These are phyloP conservation scores for Phytomonas francai DNA, from an alignment of 208 protist genomes.

Conservation along the genomic window DNA sequence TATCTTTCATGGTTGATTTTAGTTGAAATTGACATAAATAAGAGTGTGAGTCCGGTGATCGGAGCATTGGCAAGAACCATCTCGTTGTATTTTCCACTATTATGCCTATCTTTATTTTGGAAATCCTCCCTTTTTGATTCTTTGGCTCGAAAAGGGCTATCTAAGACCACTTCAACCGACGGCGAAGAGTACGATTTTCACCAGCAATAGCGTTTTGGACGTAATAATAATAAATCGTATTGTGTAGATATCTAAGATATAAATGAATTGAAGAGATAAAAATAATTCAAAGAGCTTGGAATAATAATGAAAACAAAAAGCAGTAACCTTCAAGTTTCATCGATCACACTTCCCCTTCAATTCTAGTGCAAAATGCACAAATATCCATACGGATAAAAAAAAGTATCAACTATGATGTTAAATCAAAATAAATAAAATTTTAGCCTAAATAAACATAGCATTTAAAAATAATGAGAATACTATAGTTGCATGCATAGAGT, in stretches of 20 bases:
- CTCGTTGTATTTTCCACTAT: background rate
- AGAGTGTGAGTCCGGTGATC: constrained; percentile 43
- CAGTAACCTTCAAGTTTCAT: background rate
- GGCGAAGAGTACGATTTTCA: background rate
- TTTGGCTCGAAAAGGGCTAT: background rate
- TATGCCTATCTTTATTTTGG: background rate
- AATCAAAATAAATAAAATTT: background rate
- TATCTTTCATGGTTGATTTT: constrained; percentile 23
- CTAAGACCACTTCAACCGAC: constrained; percentile 4
- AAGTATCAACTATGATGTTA: background rate
- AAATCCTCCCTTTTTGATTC: background rate
- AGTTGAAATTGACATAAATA: constrained; percentile 29
- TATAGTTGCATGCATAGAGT: background rate
- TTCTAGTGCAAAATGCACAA: background rate
- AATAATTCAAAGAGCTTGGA: background rate
- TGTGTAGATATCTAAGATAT: background rate
- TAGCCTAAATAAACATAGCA: background rate
- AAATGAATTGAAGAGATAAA: constrained; percentile 16
- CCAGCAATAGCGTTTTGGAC: background rate
- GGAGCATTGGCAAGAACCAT: constrained; percentile 61
- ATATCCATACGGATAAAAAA: background rate
- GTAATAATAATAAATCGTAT: constrained; percentile 1
- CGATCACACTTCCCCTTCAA: background rate
- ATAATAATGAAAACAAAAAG: constrained; percentile 5
- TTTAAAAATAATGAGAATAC: background rate